Evolutionary conservation across 768 basidiomycete species (phyloP), one percentile per base, ranked within the genome.

Genomic region (Calvatia gigantea): DNA sequence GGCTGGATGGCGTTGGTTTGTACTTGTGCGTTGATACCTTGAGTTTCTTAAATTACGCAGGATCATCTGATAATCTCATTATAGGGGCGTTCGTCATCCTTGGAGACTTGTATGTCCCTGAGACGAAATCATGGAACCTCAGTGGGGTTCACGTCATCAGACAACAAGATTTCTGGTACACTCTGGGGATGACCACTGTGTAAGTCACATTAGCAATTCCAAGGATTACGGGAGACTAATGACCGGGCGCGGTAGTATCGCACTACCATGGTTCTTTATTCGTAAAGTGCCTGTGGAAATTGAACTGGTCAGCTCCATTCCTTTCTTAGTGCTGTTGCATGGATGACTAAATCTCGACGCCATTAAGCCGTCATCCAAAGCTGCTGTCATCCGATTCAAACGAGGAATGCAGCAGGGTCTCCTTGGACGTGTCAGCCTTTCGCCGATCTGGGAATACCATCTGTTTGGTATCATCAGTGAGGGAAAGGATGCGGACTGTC

Each of bases 391-490:
- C 62, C 86, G 87, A 29, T 90, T 91, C 70, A 75, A 83, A 68
- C 83, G 89, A 62, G 89, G 89, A 48, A 91, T 91, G 87, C 89
- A 90, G 65, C 89, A 91, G 66, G 88, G 89, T 54, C 75, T 91
- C 27, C 75, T 91, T 31, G 84, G 84, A 19, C 81, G 89, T 53
- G 79, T 91, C 71, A 86, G 86, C 58, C 85, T 87, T 32, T 81
- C 81, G 17, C 77, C 85, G 29, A 76, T 90, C 59, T 82, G 83
- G 85, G 89, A 91, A 67, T 91, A 90, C 67, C 89, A 91, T 66
- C 86, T 87, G 29, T 91, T 91, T 58, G 89, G 88, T 51, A 84
- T 86, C 58, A 79, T 91, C 65, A 89, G 89, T 17, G 88, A 89
- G 69, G 86, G 87, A 28, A 76, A 73, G 1, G 79, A 89, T 59